phyloP scores from a whole-genome alignment of 495 filamentous ascomycete species.

The Aspergillus diversus region DNA sequence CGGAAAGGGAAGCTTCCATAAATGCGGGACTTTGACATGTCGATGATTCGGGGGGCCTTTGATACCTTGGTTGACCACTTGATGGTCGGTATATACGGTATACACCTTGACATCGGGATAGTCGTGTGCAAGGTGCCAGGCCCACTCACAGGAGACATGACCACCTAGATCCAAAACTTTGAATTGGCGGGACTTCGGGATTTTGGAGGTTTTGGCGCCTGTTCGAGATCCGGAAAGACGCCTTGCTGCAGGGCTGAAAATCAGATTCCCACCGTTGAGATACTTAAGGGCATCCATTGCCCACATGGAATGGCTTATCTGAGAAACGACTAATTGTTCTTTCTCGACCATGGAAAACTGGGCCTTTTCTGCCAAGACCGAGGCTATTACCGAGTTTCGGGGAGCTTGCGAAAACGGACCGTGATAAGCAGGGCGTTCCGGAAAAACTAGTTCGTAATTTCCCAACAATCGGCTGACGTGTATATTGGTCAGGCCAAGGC shows the following conservation, averaged over 20 bases:
- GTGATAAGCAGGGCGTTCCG: slow-evolving; percentile 52
- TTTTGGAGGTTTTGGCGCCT: slow-evolving; percentile 9
- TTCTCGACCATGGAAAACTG: slow-evolving; percentile 64
- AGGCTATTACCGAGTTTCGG: slow-evolving; percentile 51
- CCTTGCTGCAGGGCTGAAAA: slow-evolving; percentile 74
- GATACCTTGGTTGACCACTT: slow-evolving; percentile 68
- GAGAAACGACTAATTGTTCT: slow-evolving; percentile 76
- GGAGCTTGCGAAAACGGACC: slow-evolving; percentile 57
- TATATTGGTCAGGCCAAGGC: slow-evolving; percentile 63
- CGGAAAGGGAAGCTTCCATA: slow-evolving; percentile 84
- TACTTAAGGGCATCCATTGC: slow-evolving; percentile 75
- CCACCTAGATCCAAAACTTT: slow-evolving; percentile 90
- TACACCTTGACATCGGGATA: slow-evolving; percentile 84
- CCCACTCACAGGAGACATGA: slow-evolving; percentile 87
- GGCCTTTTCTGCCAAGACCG: slow-evolving; percentile 48
- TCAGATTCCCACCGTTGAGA: slow-evolving; percentile 78
- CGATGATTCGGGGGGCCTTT: slow-evolving; percentile 87
- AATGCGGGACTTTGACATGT: slow-evolving; percentile 69
- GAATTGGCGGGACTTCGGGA: slow-evolving; percentile 28
- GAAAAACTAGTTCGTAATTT: slow-evolving; percentile 65
- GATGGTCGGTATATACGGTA: slow-evolving; percentile 76
- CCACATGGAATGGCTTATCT: slow-evolving; percentile 77
- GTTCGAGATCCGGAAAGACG: slow-evolving; percentile 45
- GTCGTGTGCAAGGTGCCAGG: slow-evolving; percentile 85
- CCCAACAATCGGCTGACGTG: slow-evolving; percentile 77